These are phyloP conservation scores for Diaporthe ampelina DNA, from an alignment of 2,329 filamentous ascomycete genomes.

Conservation along the genomic window DNA sequence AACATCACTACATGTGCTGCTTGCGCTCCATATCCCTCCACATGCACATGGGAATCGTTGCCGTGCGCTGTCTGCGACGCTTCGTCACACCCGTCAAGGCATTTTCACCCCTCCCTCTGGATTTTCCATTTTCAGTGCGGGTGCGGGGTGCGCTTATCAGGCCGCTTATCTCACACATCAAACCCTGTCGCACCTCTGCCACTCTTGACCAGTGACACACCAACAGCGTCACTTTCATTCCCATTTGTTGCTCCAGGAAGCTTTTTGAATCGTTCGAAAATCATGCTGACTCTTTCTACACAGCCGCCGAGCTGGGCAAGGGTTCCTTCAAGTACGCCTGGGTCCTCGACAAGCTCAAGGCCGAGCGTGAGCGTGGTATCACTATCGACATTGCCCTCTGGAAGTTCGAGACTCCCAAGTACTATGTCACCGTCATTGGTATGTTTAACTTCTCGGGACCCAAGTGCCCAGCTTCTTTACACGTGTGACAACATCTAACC, in stretches of 20 bases:
- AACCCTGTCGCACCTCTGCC: constrained; percentile 19
- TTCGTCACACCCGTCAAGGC: neutral
- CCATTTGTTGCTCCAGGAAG: no score
- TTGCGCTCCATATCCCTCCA: neutral
- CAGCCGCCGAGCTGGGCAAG: constrained; percentile 98
- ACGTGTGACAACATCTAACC: constrained; percentile 43
- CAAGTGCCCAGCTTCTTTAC: neutral
- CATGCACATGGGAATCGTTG: neutral
- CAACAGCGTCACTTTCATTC: neutral
- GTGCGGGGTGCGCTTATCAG: constrained; percentile 40
- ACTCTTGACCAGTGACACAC: neutral
- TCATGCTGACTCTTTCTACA: constrained; percentile 40
- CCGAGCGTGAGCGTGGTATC: constrained; percentile 99
- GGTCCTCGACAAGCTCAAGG: constrained; percentile 99
- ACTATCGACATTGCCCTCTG: constrained; percentile 99
- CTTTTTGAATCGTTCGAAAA: no score
- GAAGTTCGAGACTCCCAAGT: constrained; percentile 99
- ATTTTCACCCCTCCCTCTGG: constrained; percentile 37
- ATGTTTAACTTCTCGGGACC: constrained; percentile 54
- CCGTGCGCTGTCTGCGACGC: constrained; percentile 42
- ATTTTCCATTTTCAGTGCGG: constrained; percentile 41
- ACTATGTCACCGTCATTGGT: constrained; percentile 98
- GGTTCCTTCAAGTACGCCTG: constrained; percentile 99
- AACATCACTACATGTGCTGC: constrained; percentile 1
- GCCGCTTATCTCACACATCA: constrained; percentile 33